Conservation (phyloP, 2,329 filamentous ascomycete genomes). For the Colletotrichum musae region DNA sequence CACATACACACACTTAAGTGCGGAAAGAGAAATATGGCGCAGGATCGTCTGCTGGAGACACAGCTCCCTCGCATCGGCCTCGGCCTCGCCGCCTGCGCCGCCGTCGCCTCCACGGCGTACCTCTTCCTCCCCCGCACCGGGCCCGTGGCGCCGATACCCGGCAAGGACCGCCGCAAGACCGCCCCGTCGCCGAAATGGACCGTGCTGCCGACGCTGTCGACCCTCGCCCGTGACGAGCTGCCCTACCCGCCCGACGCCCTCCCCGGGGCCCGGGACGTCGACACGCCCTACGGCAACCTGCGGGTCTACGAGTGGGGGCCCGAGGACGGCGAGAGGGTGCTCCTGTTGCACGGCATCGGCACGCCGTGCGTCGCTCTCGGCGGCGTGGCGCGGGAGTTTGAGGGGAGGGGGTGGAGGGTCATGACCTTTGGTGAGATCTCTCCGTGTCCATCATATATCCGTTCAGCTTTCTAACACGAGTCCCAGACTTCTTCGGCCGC, state of each 20-base stretch:
- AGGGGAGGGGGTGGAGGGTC: slow-evolving; percentile 77
- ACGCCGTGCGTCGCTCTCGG: slow-evolving; percentile 82
- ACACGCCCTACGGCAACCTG: slow-evolving; percentile 78
- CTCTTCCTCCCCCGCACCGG: slow-evolving; percentile 47
- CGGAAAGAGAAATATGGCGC: background rate
- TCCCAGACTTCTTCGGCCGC: slow-evolving; percentile 78
- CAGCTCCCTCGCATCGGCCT: slow-evolving; percentile 31
- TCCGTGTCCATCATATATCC: too few species aligned
- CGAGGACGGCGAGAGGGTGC: slow-evolving; percentile 76
- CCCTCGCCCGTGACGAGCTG: slow-evolving; percentile 53
- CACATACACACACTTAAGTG: background rate
- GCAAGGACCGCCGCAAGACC: slow-evolving; percentile 30
- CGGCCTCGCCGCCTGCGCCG: slow-evolving; percentile 37
- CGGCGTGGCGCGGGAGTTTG: slow-evolving; percentile 76
- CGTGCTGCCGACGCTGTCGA: slow-evolving; percentile 27
- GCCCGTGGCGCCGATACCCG: slow-evolving; percentile 38
- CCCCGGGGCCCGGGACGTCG: slow-evolving; percentile 78
- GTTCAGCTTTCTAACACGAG: background rate
- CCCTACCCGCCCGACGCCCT: slow-evolving; percentile 80
- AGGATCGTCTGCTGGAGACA: slow-evolving; percentile 21
- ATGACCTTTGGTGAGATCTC: slow-evolving; percentile 78
- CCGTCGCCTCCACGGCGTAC: slow-evolving; percentile 53
- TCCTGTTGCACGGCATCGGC: slow-evolving; percentile 86
- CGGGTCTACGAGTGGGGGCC: slow-evolving; percentile 88
- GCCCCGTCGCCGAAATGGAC: slow-evolving; percentile 38